phyloP scores from a whole-genome alignment of 441 rosid genomes.

The Erodium chrysanthum region DNA sequence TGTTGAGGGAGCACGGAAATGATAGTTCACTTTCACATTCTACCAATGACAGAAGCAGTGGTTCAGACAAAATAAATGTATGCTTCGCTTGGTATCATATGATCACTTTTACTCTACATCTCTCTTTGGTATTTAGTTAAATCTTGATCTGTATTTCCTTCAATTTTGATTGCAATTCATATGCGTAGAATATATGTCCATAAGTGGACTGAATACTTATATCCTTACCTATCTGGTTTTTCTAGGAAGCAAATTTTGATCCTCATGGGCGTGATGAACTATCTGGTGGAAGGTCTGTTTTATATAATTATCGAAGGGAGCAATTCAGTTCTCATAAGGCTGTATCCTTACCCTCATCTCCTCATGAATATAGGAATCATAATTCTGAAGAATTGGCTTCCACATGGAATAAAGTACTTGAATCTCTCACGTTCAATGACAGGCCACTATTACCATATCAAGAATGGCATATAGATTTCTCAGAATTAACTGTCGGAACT shows the following conservation, averaged over 20 bases:
- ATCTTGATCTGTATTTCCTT: no score
- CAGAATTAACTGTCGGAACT: conserved; percentile 82
- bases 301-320: conserved; percentile 39
- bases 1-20: conserved; percentile 47
- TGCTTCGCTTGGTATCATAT: conserved; percentile 10
- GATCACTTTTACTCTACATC: conserved; percentile 5
- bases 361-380: conserved; percentile 69
- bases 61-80: conserved; percentile 53
- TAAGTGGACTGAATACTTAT: no score
- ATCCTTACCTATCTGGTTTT: not conserved
- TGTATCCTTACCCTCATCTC: conserved; percentile 88
- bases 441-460: conserved; percentile 66
- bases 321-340: conserved; percentile 76
- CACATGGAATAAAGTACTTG: conserved; percentile 81
- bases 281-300: conserved; percentile 55
- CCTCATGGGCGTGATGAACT: conserved; percentile 47
- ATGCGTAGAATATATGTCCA: no score
- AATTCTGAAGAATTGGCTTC: conserved; percentile 44
- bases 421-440: conserved; percentile 74
- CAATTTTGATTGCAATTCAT: no score
- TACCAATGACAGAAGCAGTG: conserved; percentile 29
- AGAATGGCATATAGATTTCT: conserved; percentile 94
- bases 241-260: conserved; percentile 50
- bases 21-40: conserved; percentile 43
- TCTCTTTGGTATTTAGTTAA: not conserved